Conservation (phyloP, 352 stramenopile genomes). For the Phytopythium ostracodes region DNA sequence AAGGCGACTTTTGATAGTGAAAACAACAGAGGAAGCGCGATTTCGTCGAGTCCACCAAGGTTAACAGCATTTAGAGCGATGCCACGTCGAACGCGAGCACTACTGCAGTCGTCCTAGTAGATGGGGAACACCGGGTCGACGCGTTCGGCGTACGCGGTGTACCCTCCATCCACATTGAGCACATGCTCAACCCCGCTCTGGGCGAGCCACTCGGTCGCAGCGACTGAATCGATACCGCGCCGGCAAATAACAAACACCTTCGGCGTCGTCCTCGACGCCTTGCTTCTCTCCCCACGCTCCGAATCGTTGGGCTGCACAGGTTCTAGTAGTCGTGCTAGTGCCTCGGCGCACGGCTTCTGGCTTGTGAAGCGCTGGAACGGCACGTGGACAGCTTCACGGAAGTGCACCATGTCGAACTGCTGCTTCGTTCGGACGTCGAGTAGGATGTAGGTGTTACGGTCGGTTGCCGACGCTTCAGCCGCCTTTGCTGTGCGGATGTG, state of each 20-base stretch:
- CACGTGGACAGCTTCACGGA: conserved; percentile 62
- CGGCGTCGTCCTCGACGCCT: background rate
- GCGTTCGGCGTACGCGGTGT: conserved; percentile 49
- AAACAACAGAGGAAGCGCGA: too few species aligned
- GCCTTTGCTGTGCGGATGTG: conserved; percentile 16
- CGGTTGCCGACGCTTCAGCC: background rate
- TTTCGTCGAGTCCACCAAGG: too few species aligned
- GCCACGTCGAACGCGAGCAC: background rate
- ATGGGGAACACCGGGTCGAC: conserved; percentile 63
- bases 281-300: background rate
- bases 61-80: background rate
- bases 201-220: conserved; percentile 55
- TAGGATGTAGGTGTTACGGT: conserved; percentile 30
- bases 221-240: conserved; percentile 70
- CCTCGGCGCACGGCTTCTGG: conserved; percentile 12
- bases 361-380: conserved; percentile 46
- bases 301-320: background rate
- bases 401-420: conserved; percentile 80
- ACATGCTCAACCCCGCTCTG: conserved; percentile 33
- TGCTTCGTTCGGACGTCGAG: conserved; percentile 49
- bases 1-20: conserved; percentile 24
- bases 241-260: conserved; percentile 66
- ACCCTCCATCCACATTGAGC: conserved; percentile 68
- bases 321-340: conserved; percentile 16
- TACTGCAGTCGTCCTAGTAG: conserved; percentile 36